Base-by-base conservation (phyloP, 257 asterid genomes). In the Coffea canephora region DNA sequence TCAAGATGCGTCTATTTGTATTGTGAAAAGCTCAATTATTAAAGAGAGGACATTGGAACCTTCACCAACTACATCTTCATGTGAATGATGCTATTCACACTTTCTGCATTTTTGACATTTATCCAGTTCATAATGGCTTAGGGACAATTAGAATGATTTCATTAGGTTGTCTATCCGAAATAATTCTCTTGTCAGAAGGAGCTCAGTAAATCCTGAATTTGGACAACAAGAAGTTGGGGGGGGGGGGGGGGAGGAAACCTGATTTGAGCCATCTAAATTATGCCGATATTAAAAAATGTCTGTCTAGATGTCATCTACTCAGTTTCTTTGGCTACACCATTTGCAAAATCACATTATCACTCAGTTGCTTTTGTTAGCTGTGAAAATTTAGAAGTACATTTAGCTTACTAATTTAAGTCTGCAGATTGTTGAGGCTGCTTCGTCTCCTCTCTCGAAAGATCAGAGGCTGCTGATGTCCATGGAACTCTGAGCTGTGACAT, bases 401-500 rank as follows among this genome's bases (percentile, higher is more conserved):
- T 18, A 66, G 19, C 86, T 84, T 46, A 57, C 66, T 65, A 8
- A 59, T 79, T 71, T 79, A 69, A 77, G 55, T 50, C 13, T 74
- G 89, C 96, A 94, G 96, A 82, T 88, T 25, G 90, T 92, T 25
- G 91, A 89, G 78, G 86, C 82, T 21, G 89, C 89, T 73, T 85
- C 93, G 12, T 87, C 86, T 76, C 85, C 87, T 21, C 61, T 46
- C 43, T 80, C 89, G 14, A 88, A 84, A 69, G 94, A 88, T 65
- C 91, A 83, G 82, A 86, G 75, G 78, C 76, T 90, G 78, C 91
- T 94, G 59, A 92, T 94, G 98, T 87, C 91, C 72, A 88, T 86
- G 87, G 90, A 90, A 77, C 79, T 92, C 81, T 92, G 78, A 87
- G 73, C 49, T 9, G 10, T 46, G 57, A 25, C 13, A 23, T n/a